Percentiles rank a stretch among this genome's conserved stretches.
Evolutionary conservation across 768 basidiomycete genomes (phyloP).

Genomic region (Serendipita sp.): DNA sequence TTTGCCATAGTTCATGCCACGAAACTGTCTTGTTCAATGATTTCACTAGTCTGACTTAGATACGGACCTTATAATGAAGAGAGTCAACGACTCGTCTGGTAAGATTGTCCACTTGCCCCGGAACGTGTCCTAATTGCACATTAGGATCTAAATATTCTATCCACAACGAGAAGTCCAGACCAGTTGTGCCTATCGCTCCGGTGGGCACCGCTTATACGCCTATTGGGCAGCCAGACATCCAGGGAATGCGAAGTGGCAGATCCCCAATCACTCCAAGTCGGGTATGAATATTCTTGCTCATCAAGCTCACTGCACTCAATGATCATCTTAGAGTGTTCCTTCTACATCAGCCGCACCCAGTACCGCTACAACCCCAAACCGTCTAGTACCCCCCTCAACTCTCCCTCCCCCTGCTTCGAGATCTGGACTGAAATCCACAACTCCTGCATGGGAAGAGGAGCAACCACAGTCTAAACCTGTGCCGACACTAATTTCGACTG

Average conservation of each 20-base stretch:
- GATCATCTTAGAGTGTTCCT: background rate
- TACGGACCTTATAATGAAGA: conserved; percentile 64
- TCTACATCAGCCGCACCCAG: background rate
- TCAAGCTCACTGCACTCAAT: background rate
- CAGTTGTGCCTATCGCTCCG: conserved; percentile 64
- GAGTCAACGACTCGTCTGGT: conserved; percentile 81
- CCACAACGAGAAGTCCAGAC: conserved; percentile 62
- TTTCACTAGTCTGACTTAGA: conserved; percentile 55
- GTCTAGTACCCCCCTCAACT: conserved; percentile 1
- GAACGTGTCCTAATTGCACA: background rate
- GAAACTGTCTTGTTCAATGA: background rate
- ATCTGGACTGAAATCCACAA: background rate
- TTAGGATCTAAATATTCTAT: conserved; percentile 58
- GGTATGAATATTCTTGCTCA: background rate
- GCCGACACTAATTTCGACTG: conserved; percentile 12
- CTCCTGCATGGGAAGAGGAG: conserved; percentile 2
- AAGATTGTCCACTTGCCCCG: background rate
- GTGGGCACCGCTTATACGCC: conserved; percentile 66
- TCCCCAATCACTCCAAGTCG: background rate
- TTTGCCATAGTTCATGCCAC: conserved; percentile 13
- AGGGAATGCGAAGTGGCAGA: conserved; percentile 13
- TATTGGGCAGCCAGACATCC: conserved; percentile 57
- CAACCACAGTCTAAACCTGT: too few relatives aligned
- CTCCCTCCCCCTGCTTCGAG: conserved; percentile 8
- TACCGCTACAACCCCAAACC: background rate